Percentiles rank a stretch among this genome's conserved stretches.
Conservation (phyloP, 176 grass and related monocot species). For the Oryza meridionalis region DNA sequence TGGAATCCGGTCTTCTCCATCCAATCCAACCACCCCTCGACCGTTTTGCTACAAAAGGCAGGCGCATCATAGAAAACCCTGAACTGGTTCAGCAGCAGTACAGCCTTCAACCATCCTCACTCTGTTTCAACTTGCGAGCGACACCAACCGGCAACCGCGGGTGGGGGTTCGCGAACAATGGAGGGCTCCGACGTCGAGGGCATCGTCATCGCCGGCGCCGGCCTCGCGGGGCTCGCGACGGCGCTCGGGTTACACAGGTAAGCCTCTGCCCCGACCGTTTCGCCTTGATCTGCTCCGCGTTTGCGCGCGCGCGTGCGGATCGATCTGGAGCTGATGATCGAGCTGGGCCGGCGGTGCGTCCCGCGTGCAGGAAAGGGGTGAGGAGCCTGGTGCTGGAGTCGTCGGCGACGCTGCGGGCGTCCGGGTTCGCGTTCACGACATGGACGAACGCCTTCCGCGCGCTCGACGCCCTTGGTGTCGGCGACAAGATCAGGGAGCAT, state of each 20-base stretch:
- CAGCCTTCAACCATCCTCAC: background rate
- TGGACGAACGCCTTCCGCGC: conserved; percentile 86
- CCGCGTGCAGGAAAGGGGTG: conserved; percentile 61
- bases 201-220: conserved; percentile 80
- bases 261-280: background rate
- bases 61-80: background rate
- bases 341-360: too few species aligned
- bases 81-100: background rate
- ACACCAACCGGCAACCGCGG: background rate
- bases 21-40: background rate
- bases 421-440: conserved; percentile 59
- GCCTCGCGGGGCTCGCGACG: conserved; percentile 65
- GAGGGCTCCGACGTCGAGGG: conserved; percentile 45
- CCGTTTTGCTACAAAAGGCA: background rate
- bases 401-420: conserved; percentile 59
- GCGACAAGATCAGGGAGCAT: conserved; percentile 69
- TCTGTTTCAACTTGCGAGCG: background rate
- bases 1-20: conserved; percentile 9
- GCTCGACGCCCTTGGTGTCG: conserved; percentile 71
- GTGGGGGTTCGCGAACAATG: background rate
- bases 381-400: conserved; percentile 85
- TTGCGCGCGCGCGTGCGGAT: background rate
- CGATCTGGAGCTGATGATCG: background rate
- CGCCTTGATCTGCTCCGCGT: background rate
- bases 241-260: conserved; percentile 75